Base-by-base conservation (phyloP, 257 asterid genomes). In the Nemophila menziesii region DNA sequence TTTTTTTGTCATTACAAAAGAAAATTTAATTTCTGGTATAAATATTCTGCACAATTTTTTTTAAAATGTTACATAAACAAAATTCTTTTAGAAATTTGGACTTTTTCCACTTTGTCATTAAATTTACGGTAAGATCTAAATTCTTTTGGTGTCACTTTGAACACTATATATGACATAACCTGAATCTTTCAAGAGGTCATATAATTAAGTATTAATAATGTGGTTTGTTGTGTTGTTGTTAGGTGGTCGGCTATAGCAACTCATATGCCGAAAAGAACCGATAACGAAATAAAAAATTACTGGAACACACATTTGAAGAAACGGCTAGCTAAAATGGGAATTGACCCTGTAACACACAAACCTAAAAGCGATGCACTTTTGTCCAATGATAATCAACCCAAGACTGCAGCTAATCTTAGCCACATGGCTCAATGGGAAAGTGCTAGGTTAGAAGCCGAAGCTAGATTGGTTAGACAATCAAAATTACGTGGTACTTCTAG, bases 191-290 rank as follows among this genome's bases (percentile, higher is more conserved):
- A n/a, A n/a, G n/a, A n/a, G n/a, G n/a, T n/a, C n/a, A n/a, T n/a
- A n/a, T n/a, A n/a, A n/a, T n/a, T n/a, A n/a, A n/a, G n/a, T n/a
- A n/a, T n/a, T n/a, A n/a, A n/a, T n/a, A n/a, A n/a, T n/a, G n/a
- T n/a, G n/a, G n/a, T n/a, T 13, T 26, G 22, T 61, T 66, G 68
- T 62, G 46, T 54, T 43, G 13, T 56, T 23, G 16, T 3, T 54
- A 82, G 93, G 63, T 82, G 93, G 93, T 78, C 93, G 54, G 86
- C 92, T 47, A 82, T 82, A 43, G 92, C 93, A 4, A 75, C 83
- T 8, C 83, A 78, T 54, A 57, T 82, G 33, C 71, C 92, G 0
- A 82, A 82, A 36, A 52, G 93, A 59, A 80, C 93, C 1, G 93
- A 80, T 51, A 80, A 80, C 10, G 93, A 80, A 13, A 77, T 80